Conservation (phyloP, 2,329 filamentous ascomycete genomes). For the Knoxdaviesia proteae region DNA sequence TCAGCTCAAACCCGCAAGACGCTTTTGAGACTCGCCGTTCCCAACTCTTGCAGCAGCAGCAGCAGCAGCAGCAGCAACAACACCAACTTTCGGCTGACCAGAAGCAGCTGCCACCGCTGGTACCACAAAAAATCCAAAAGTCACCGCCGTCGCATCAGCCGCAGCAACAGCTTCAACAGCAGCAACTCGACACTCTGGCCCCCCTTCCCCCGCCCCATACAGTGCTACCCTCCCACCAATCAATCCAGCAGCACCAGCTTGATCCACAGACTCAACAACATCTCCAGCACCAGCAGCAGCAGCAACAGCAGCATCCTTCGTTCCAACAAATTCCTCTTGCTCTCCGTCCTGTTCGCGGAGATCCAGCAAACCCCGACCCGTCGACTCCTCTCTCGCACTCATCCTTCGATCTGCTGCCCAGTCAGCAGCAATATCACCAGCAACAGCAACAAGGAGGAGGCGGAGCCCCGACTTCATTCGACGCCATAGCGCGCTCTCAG, state of each 20-base stretch:
- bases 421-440: conserved; percentile 9
- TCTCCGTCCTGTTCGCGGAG: conserved; percentile 10
- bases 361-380: conserved; percentile 6
- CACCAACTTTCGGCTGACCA: conserved; percentile 4
- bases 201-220: neutral
- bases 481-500: neutral
- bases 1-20: neutral
- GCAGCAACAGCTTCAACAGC: neutral
- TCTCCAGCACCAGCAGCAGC: neutral
- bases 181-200: neutral
- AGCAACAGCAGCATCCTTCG: conserved; percentile 6
- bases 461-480: conserved; percentile 7
- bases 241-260: conserved; percentile 9
- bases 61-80: conserved; percentile 12
- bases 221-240: neutral
- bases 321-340: conserved; percentile 8
- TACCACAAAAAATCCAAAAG: too few relatives aligned
- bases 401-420: neutral
- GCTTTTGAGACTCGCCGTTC: neutral
- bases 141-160: neutral
- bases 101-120: conserved; percentile 2
- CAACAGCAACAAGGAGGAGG: conserved; percentile 6
- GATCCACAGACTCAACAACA: conserved; percentile 8
- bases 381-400: neutral
- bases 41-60: conserved; percentile 7